Evolutionary conservation across 2,329 filamentous ascomycete species (phyloP), one percentile per base, ranked within the genome.

Genomic region (Pseudomassariella vexata): DNA sequence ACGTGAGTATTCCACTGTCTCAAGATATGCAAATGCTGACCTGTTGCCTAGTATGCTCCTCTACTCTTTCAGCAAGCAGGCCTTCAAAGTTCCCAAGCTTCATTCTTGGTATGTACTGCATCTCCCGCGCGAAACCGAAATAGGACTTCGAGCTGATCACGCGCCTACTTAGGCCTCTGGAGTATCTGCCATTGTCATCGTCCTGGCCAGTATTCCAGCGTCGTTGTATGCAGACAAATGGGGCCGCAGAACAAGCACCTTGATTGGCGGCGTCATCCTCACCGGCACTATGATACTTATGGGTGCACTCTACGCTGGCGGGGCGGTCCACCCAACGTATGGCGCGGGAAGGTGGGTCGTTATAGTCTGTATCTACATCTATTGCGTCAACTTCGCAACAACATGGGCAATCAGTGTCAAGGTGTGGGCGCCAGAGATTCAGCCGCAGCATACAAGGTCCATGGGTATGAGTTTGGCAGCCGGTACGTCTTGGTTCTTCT

Each of bases 351-450:
- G 65, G 30, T 73, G 69, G 68, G 57, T 70, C 0, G 66, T 73
- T 2, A 63, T 74, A 5, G 61, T 69, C 0, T 57, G 53, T 18
- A 68, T 74, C 25, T 75, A 69, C 38, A 22, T 70, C 1, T 77
- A 72, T 34, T 60, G 66, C 1, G 54, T 70, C 5, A 46, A 62
- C 0, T 75, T 62, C 38, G 62, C 53, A 17, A 50, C 53, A 2
- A 63, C 68, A 0, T 79, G 74, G 70, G 73, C 62, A 0, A 64
- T 79, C 3, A 60, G 62, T 0, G 60, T 75, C 29, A 66, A 69
- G 28, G 66, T 76, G 0, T 78, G 73, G 40, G 56, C 66, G 1
- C 62, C 69, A 0, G 75, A 79, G 46, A 76, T 73, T 25, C 66
- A 76, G 44, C 73, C 73, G 0, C 59, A 66, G 15, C 55, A 58